Evolutionary conservation across 2,329 filamentous ascomycete genomes (phyloP), one percentile per base, ranked within the genome.

Genomic region (Hysterium pulicare): DNA sequence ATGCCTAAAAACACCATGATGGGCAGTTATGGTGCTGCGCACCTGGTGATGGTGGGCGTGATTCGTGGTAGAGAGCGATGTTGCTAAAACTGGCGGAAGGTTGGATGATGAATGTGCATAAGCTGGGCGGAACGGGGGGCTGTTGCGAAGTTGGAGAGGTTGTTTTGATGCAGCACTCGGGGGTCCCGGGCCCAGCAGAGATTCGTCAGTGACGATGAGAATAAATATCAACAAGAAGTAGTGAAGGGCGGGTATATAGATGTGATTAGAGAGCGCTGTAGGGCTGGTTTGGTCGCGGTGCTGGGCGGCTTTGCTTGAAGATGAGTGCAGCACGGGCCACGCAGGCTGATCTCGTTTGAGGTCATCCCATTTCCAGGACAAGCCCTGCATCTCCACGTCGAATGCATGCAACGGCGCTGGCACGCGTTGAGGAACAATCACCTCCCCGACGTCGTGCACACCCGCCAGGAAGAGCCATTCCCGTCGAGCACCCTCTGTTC

Each of bases 1-100:
- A 97, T 83, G 58, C 89, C 90, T 60, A 95, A 72, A 74, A 97
- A 97, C 53, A 86, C 89, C 90, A 96, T 96, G 45, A 8, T 44
- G 54, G 50, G 54, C 33, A 50, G 15, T 4, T 9, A 21, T 11
- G 36, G 23, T 3, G 34, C 26, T 36, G 54, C 50, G 48, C 53
- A 46, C 44, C 44, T 41, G 43, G 37, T 41, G 23, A 15, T 32
- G 38, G 36, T 32, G 23, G 37, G 17, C 8, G 33, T 22, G 20
- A n/a, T 19, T 28, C 13, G 16, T 17, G 41, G 31, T 28, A 33
- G 42, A 19, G 44, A 41, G 26, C 39, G 44, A 22, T 13, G 40
- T 45, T 54, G 39, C 42, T 51, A 52, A 44, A 40, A 44, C 43
- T 51, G 47, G 45, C 38, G 50, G 45, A 26, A 39, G 44, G 37